These are phyloP conservation scores for Septoria petroselini DNA, from an alignment of 2,329 filamentous ascomycete genomes.

Conservation along the genomic window DNA sequence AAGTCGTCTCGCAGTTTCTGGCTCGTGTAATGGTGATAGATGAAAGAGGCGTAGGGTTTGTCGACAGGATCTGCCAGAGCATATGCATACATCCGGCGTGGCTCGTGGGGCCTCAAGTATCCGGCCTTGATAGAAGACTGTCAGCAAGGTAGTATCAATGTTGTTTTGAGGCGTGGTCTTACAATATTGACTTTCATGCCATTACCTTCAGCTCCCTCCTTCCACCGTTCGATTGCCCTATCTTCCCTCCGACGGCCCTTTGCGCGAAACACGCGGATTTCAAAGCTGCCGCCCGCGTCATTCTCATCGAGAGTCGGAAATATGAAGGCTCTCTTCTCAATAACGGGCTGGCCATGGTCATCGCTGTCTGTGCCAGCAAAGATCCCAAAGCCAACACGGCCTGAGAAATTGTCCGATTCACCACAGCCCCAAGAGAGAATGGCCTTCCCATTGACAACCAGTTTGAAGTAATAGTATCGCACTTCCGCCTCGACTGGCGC, in stretches of 20 bases:
- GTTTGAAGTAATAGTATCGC: constrained; percentile 47
- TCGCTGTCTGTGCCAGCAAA: constrained; percentile 37
- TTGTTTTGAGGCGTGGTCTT: not conserved
- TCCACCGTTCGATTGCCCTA: constrained; percentile 22
- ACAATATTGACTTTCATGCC: constrained; percentile 31
- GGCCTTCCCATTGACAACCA: constrained; percentile 42
- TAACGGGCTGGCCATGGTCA: constrained; percentile 31
- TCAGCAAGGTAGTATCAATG: not conserved
- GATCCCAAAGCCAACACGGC: constrained; percentile 47
- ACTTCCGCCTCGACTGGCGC: constrained; percentile 19
- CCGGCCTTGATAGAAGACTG: constrained; percentile 26
- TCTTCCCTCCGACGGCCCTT: constrained; percentile 41
- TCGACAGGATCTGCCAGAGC: constrained; percentile 50
- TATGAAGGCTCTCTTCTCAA: constrained; percentile 45
- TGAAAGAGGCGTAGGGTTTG: constrained; percentile 48
- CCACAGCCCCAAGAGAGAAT: constrained; percentile 47
- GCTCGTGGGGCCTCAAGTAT: constrained; percentile 39
- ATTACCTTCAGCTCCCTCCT: constrained; percentile 5
- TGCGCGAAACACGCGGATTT: constrained; percentile 44
- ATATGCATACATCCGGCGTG: constrained; percentile 49
- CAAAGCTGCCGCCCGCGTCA: constrained; percentile 36
- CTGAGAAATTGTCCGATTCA: constrained; percentile 43
- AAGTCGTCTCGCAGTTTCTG: constrained; percentile 6
- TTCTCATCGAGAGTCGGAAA: constrained; percentile 34
- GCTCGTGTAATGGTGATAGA: constrained; percentile 33